Conservation (phyloP, 148 eudicot genomes). For the Beta vulgaris region DNA sequence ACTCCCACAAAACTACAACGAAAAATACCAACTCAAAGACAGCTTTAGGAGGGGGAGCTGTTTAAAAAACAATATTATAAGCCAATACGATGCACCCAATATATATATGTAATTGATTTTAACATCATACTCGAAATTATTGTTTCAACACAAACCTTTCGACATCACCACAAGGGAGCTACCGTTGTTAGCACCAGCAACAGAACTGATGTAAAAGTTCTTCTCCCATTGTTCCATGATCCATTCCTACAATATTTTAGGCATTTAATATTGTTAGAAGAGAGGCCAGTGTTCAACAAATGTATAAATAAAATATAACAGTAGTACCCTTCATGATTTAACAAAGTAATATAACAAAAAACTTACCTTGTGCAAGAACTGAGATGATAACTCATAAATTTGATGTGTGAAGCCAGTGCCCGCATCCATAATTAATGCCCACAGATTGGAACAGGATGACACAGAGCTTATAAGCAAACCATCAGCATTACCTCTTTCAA, state of each 20-base stretch:
- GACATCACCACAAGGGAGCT: slow-evolving; percentile 94
- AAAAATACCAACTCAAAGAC: no score
- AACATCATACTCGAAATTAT: background rate
- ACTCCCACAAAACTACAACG: no score
- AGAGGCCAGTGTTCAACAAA: background rate
- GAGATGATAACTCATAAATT: slow-evolving; percentile 74
- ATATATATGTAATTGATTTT: no score
- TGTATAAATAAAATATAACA: background rate
- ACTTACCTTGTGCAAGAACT: slow-evolving; percentile 76
- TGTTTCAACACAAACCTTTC: slow-evolving; percentile 49
- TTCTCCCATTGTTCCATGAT: slow-evolving; percentile 96
- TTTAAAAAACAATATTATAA: background rate
- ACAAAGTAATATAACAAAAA: background rate
- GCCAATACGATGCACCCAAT: background rate
- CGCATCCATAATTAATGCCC: slow-evolving; percentile 96
- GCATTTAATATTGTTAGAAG: background rate
- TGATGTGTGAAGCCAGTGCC: slow-evolving; percentile 72
- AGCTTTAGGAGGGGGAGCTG: no score
- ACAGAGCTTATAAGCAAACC: slow-evolving; percentile 74
- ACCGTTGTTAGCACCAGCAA: slow-evolving; percentile 79
- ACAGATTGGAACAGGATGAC: slow-evolving; percentile 73
- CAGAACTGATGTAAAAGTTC: slow-evolving; percentile 77
- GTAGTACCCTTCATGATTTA: background rate
- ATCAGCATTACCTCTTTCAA: slow-evolving; percentile 78
- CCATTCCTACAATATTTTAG: slow-evolving; percentile 60